Conservation (phyloP, 352 stramenopile genomes). For the Phytophthora constricta region DNA sequence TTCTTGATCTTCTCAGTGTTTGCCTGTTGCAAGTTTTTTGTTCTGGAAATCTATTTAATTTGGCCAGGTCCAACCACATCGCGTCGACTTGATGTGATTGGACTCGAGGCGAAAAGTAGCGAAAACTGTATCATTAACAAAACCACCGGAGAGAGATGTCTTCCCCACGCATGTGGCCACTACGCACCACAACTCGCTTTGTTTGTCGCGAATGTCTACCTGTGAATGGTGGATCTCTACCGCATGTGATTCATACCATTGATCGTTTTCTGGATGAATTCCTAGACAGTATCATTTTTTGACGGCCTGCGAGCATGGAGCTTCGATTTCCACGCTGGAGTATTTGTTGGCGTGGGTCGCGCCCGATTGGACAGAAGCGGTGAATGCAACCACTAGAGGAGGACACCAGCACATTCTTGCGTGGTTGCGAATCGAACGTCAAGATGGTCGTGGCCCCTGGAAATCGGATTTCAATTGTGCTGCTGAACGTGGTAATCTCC, state of each 20-base stretch:
- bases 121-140: too few relatives aligned
- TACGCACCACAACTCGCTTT: neutral
- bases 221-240: neutral
- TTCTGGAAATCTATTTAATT: too few relatives aligned
- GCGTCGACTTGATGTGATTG: too few relatives aligned
- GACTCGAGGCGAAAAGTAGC: too few relatives aligned
- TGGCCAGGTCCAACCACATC: too few relatives aligned
- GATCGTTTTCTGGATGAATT: neutral
- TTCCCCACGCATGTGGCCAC: too few relatives aligned
- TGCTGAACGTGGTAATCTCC: neutral
- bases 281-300: neutral
- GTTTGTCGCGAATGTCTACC: neutral
- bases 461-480: neutral
- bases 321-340: neutral
- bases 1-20: too few relatives aligned
- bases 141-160: too few relatives aligned
- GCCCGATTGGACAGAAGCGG: neutral
- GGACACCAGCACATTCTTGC: neutral
- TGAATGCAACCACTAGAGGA: neutral
- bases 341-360: neutral
- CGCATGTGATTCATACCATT: neutral
- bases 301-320: neutral
- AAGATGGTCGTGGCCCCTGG: neutral
- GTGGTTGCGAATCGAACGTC: neutral
- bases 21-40: too few relatives aligned